phyloP scores from a whole-genome alignment of 495 filamentous ascomycete species.

The Pyronema domesticum region DNA sequence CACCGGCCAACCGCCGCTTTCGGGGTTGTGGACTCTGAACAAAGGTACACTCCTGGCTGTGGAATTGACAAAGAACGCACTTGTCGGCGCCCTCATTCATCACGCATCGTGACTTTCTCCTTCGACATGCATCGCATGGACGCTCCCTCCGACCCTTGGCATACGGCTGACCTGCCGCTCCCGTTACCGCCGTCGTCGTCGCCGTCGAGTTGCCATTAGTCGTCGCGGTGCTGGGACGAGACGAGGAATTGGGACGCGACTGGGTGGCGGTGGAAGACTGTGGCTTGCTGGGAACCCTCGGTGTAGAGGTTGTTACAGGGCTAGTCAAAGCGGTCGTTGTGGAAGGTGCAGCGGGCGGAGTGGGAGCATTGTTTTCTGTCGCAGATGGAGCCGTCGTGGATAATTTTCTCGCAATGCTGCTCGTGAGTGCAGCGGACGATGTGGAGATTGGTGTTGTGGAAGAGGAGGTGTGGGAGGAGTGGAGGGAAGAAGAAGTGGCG shows the following conservation, averaged over 20 bases:
- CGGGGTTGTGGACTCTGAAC: conserved; percentile 47
- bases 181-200: neutral
- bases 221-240: neutral
- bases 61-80: conserved; percentile 46
- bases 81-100: conserved; percentile 53
- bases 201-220: neutral
- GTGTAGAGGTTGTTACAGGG: no score
- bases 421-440: neutral
- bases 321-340: neutral
- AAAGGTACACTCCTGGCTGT: conserved; percentile 45
- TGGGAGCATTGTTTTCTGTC: neutral
- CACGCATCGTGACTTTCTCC: conserved; percentile 75
- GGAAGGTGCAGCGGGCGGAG: neutral
- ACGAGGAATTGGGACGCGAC: neutral
- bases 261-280: neutral
- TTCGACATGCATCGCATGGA: conserved; percentile 62
- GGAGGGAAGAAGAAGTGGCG: neutral
- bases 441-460: neutral
- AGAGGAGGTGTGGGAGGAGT: neutral
- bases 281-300: no score
- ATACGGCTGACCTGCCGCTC: neutral
- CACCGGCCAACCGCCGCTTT: conserved; percentile 48
- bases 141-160: conserved; percentile 29
- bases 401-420: neutral
- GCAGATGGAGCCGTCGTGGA: neutral